Conservation (phyloP, 352 stramenopile species). For the Phytopythium boreale region DNA sequence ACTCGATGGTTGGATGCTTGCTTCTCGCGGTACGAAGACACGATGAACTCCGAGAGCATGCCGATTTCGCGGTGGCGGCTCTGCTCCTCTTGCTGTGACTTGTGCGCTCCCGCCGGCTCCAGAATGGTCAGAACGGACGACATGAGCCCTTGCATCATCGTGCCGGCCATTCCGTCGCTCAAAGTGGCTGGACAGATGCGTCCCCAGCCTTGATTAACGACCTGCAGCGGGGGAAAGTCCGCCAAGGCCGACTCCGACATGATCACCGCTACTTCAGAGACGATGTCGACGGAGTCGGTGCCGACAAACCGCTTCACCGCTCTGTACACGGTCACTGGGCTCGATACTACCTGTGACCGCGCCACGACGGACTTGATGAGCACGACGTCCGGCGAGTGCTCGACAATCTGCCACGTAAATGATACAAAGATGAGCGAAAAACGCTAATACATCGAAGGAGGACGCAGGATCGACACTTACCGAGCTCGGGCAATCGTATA, state of each 20-base stretch:
- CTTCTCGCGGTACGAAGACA: background rate
- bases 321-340: background rate
- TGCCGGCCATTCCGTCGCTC: background rate
- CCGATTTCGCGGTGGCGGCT: background rate
- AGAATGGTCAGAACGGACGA: conserved; percentile 1
- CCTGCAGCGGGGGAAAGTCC: background rate
- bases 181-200: background rate
- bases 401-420: background rate
- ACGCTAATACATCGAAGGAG: no score
- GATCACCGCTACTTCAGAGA: background rate
- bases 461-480: background rate
- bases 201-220: background rate
- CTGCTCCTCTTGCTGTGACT: background rate
- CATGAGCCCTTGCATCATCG: background rate
- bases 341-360: background rate
- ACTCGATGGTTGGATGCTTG: no score
- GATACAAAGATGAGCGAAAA: no score
- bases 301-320: background rate
- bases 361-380: background rate
- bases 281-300: background rate
- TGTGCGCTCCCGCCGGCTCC: background rate
- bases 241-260: background rate
- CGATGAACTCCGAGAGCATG: conserved; percentile 1
- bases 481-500: background rate
- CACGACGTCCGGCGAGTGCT: background rate